Evolutionary conservation across 495 filamentous ascomycete species (phyloP).

Genomic region (Penicillium lividum): DNA sequence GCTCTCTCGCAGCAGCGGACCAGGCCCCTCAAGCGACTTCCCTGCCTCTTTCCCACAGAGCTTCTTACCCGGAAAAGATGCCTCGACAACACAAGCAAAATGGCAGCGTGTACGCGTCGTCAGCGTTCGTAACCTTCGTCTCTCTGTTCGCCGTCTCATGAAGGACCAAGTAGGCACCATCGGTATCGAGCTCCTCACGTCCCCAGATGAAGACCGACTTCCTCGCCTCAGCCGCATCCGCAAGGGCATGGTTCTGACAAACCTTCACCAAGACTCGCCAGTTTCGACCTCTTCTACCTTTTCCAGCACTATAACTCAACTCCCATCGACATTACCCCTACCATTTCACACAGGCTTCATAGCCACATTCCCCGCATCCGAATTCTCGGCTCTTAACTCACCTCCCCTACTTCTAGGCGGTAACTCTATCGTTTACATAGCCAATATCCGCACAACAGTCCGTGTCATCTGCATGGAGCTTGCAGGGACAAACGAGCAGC

Average conservation of each 20-base stretch:
- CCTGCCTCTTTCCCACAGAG: conserved; percentile 35
- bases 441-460: conserved; percentile 80
- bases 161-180: conserved; percentile 90
- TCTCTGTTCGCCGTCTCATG: conserved; percentile 75
- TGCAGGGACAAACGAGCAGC: conserved; percentile 31
- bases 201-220: conserved; percentile 22
- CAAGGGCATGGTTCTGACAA: conserved; percentile 80
- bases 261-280: conserved; percentile 44
- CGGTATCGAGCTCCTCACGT: conserved; percentile 64
- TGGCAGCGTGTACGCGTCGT: conserved; percentile 79
- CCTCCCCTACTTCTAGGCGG: conserved; percentile 55
- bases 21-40: conserved; percentile 34
- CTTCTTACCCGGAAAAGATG: conserved; percentile 31
- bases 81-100: conserved; percentile 37
- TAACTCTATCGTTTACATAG: conserved; percentile 78
- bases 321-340: conserved; percentile 23
- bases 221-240: conserved; percentile 55
- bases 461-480: conserved; percentile 60
- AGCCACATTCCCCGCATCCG: conserved; percentile 44
- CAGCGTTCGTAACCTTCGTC: conserved; percentile 82
- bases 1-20: conserved; percentile 36
- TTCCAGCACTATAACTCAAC: conserved; percentile 27
- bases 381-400: conserved; percentile 42
- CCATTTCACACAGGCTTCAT: conserved; percentile 51
- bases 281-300: conserved; percentile 35